Conservation (phyloP, 108 stramenopile species). For the Cylindrotheca closterium region DNA sequence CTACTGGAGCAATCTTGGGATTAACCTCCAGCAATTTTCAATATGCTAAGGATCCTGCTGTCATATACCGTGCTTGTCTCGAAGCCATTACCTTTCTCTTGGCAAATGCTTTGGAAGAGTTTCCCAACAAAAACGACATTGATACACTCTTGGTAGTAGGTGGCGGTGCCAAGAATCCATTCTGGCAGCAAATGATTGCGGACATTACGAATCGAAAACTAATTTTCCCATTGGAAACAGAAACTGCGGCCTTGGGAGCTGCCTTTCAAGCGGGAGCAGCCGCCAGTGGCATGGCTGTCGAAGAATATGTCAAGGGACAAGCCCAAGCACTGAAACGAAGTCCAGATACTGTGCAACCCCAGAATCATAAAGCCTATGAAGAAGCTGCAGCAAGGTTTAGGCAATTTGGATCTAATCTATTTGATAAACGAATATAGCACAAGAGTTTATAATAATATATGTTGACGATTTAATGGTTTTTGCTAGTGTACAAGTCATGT, state of each 20-base stretch:
- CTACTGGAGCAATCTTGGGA: constrained; percentile 17
- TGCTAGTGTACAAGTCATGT: too few species aligned
- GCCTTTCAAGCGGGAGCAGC: constrained; percentile 30
- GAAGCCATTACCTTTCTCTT: constrained; percentile 19
- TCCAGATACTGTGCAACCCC: not conserved
- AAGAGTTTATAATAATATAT: too few species aligned
- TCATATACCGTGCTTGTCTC: constrained; percentile 15
- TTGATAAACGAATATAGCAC: not conserved
- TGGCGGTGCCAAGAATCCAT: constrained; percentile 21
- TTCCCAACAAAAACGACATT: not conserved
- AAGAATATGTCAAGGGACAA: constrained; percentile 1
- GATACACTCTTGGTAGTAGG: constrained; percentile 16
- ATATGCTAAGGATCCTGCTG: constrained; percentile 4
- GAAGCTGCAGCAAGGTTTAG: not conserved
- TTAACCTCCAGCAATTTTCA: constrained; percentile 13
- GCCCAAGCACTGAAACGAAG: not conserved
- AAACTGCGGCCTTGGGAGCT: constrained; percentile 25
- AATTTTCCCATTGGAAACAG: constrained; percentile 15
- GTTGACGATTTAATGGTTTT: too few species aligned
- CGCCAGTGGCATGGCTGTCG: not conserved
- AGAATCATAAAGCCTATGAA: not conserved
- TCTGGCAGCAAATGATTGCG: constrained; percentile 31
- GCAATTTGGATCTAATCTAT: not conserved
- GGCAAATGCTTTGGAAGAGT: constrained; percentile 14
- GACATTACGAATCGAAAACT: constrained; percentile 9